A percentile compares a stretch with the other conserved stretches of the same genome.
Evolutionary conservation across 305 asterid genomes (phyloP).

Genomic region (Stenogyne calaminthoides): DNA sequence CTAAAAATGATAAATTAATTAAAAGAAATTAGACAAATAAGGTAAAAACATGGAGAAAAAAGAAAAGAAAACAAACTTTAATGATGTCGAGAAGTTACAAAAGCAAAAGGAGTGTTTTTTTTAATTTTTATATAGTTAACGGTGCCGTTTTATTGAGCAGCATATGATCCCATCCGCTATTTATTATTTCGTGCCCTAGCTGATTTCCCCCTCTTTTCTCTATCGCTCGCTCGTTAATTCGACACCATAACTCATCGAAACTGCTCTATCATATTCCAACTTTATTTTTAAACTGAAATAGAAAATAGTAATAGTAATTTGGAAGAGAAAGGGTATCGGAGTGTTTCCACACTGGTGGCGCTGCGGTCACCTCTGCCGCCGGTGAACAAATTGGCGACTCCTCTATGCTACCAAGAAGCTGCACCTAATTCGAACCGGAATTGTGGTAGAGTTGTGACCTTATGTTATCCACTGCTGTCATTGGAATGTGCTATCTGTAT

Average conservation of each 20-base stretch:
- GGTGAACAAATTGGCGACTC: slow-evolving; percentile 26
- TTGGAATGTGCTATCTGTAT: slow-evolving; percentile 21
- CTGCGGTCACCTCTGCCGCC: slow-evolving; percentile 32
- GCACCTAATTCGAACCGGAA: slow-evolving; percentile 9
- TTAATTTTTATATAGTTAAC: no score
- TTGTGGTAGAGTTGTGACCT: slow-evolving; percentile 9
- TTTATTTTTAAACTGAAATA: neutral
- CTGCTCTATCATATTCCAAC: slow-evolving; percentile 1
- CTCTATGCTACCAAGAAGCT: slow-evolving; percentile 10
- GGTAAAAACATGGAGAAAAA: no score
- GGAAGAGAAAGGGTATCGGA: slow-evolving; percentile 3
- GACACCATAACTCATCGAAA: slow-evolving; percentile 11
- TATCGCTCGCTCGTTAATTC: neutral
- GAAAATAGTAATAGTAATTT: neutral
- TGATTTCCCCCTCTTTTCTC: neutral
- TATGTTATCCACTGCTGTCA: slow-evolving; percentile 16
- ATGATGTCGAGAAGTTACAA: no score
- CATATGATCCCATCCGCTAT: neutral
- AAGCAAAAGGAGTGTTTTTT: no score
- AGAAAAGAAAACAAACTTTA: no score
- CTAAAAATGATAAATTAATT: no score
- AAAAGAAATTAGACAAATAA: no score
- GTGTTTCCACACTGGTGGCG: slow-evolving; percentile 31
- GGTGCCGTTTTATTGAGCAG: neutral
- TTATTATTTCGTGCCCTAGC: slow-evolving; percentile 28